These are phyloP conservation scores for Lagenidium giganteum DNA, from an alignment of 352 stramenopile species.

Conservation along the genomic window DNA sequence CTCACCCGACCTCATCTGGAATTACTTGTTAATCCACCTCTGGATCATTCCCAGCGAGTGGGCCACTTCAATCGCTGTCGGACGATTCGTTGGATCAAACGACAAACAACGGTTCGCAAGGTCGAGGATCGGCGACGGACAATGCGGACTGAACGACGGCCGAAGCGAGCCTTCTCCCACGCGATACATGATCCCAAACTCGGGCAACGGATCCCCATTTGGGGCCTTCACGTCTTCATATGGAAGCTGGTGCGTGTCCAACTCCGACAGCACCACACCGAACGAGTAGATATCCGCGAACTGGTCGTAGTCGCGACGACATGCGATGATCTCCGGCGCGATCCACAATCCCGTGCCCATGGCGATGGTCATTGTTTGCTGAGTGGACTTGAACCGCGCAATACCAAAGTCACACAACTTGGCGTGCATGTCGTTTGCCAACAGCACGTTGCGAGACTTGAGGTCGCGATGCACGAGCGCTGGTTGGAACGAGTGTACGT, in stretches of 20 bases:
- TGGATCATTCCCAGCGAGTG: conserved; percentile 22
- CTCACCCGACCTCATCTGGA: no score
- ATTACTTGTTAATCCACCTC: no score
- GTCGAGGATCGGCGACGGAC: conserved; percentile 1
- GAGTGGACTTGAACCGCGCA: conserved; percentile 1
- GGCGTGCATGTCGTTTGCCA: conserved; percentile 2
- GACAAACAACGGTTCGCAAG: conserved; percentile 13
- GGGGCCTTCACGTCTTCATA: conserved; percentile 15
- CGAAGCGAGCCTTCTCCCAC: conserved; percentile 6
- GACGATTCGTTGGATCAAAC: conserved; percentile 16
- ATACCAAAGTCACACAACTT: conserved; percentile 15
- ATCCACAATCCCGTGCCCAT: conserved; percentile 14
- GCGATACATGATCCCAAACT: conserved; percentile 7
- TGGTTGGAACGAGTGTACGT: conserved; percentile 57
- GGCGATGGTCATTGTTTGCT: conserved; percentile 8
- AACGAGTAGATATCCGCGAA: conserved; percentile 11
- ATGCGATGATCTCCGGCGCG: conserved; percentile 12
- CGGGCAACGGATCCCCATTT: conserved; percentile 4
- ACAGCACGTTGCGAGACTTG: conserved; percentile 13
- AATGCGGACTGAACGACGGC: not conserved
- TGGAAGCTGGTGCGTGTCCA: conserved; percentile 15
- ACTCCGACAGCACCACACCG: conserved; percentile 7
- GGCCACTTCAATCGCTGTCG: conserved; percentile 10
- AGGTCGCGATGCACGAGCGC: conserved; percentile 9
- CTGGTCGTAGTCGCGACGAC: conserved; percentile 9